These are phyloP conservation scores for Phylloboletellus chloephorus DNA, from an alignment of 1,284 basidiomycete genomes.

Conservation along the genomic window DNA sequence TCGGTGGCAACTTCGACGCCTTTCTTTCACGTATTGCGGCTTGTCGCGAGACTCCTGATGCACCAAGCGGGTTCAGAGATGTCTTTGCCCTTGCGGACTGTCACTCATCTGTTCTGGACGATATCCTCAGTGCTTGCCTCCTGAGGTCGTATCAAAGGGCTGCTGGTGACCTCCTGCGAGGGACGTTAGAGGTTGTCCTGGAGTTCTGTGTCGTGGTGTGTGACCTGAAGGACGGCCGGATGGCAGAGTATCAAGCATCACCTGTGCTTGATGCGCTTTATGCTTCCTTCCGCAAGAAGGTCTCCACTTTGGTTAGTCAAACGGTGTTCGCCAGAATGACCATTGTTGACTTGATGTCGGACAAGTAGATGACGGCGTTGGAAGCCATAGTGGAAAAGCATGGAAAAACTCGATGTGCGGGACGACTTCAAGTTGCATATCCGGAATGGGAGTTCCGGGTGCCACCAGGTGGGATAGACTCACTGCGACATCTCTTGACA, in stretches of 20 bases:
- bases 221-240: conserved; percentile 48
- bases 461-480: conserved; percentile 44
- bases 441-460: conserved; percentile 24
- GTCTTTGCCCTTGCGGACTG: conserved; percentile 68
- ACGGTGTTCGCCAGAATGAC: not conserved
- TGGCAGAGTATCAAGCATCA: conserved; percentile 58
- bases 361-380: conserved; percentile 17
- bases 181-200: conserved; percentile 62
- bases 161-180: conserved; percentile 61
- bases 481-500: conserved; percentile 44
- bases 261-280: conserved; percentile 51
- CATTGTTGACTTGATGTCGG: conserved; percentile 6
- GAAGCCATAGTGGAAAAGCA: conserved; percentile 37
- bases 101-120: conserved; percentile 69
- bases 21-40: conserved; percentile 50
- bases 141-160: conserved; percentile 66
- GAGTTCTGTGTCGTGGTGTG: conserved; percentile 67
- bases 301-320: conserved; percentile 52
- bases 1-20: conserved; percentile 66
- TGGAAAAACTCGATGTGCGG: conserved; percentile 20
- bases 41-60: conserved; percentile 23
- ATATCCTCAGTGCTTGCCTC: conserved; percentile 75
- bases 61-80: conserved; percentile 46
- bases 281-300: conserved; percentile 50
- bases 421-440: conserved; percentile 22